A percentile compares a stretch with the other conserved stretches of the same genome.
Conservation (phyloP, 192 early-diverging fungal genomes). For the Podila clonocystis region DNA sequence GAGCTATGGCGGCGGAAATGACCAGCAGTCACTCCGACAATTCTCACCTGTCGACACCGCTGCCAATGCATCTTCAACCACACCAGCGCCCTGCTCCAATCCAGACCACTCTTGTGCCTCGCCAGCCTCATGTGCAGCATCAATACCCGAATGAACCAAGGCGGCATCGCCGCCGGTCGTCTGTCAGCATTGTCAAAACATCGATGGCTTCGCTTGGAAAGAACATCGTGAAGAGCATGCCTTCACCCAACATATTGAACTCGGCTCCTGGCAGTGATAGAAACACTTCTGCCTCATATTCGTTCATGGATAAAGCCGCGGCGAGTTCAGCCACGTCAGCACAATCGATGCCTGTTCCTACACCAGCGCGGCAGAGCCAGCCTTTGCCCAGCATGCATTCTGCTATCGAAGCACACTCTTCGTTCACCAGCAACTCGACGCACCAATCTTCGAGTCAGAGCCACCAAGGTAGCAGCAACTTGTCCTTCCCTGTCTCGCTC, state of each 20-base stretch:
- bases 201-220: constrained; percentile 18
- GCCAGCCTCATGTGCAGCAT: neutral
- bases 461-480: neutral
- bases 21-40: neutral
- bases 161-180: constrained; percentile 21
- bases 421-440: neutral
- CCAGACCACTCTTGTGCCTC: neutral
- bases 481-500: neutral
- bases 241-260: constrained; percentile 19
- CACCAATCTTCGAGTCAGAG: neutral
- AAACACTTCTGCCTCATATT: constrained; percentile 8
- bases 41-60: neutral
- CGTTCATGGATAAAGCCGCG: neutral
- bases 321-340: neutral
- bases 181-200: constrained; percentile 1
- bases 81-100: neutral
- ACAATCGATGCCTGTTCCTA: neutral
- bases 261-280: constrained; percentile 2
- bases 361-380: neutral
- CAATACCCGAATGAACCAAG: neutral
- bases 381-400: neutral
- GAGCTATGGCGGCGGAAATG: neutral
- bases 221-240: constrained; percentile 31
- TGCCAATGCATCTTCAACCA: neutral
- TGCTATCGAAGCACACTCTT: neutral